Conservation (phyloP, 768 basidiomycete species). For the Podaxis sp. region DNA sequence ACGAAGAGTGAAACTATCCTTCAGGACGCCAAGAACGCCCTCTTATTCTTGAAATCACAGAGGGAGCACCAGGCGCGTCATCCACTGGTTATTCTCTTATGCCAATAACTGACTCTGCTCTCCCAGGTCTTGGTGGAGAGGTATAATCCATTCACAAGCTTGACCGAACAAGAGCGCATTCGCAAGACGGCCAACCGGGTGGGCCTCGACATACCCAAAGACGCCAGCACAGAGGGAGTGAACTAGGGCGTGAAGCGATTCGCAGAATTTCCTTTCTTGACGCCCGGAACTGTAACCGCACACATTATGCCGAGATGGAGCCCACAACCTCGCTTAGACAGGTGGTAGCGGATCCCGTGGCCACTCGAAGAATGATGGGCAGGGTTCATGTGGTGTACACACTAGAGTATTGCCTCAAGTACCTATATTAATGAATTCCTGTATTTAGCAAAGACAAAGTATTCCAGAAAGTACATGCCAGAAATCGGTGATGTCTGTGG, state of each 20-base stretch:
- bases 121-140: constrained; percentile 72
- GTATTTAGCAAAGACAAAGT: not conserved
- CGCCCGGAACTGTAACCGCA: not conserved
- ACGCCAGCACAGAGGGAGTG: constrained; percentile 24
- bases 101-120: not conserved
- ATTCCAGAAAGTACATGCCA: not conserved
- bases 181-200: constrained; percentile 85
- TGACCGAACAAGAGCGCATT: constrained; percentile 78
- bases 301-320: not conserved
- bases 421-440: not conserved
- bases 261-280: not conserved
- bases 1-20: constrained; percentile 28
- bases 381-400: not conserved
- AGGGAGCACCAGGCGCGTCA: constrained; percentile 71
- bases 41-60: constrained; percentile 71
- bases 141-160: constrained; percentile 83
- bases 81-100: not conserved
- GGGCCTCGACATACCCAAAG: constrained; percentile 77
- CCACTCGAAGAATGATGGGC: not conserved
- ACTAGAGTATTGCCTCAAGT: not conserved
- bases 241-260: not conserved
- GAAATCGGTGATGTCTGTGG: not conserved
- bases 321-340: not conserved
- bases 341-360: not conserved
- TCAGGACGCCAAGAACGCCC: constrained; percentile 54